Evolutionary conservation across 164 flowering plant genomes (phyloP), one percentile per base, ranked within the genome.

Genomic region (Houttuynia cordata): DNA sequence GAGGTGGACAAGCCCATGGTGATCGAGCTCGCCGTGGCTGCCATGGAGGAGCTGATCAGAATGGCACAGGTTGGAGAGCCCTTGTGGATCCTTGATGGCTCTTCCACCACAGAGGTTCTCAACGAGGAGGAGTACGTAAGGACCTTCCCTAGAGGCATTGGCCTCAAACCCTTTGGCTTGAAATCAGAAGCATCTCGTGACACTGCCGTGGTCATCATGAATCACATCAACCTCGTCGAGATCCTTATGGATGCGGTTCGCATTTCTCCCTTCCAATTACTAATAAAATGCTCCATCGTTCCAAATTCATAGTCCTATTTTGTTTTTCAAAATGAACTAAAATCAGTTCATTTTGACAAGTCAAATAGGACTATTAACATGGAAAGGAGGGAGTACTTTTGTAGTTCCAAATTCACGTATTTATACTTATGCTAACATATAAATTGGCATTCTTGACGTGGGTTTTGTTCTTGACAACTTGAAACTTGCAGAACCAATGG

Each of bases 191-290:
- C 95, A 13, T 81, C 98, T 0, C 59, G 83, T 6, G 92, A 88
- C 50, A 69, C 79, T 24, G 78, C 80, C 18, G 76, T 82, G 62
- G 91, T 91, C 15, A 78, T 78, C 42, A 82, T 88, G 86, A 82
- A 80, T 56, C 84, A 76, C 59, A 61, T 76, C 25, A 81, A 70
- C 70, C 81, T 91, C 24, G 84, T 88, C 53, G 96, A 88, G 73
- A 82, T 85, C 51, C 87, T 93, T 52, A 90, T 93, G 99, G 89
- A 93, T 69, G 89, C 77, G 86, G 99, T 93, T 80, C 17, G 24
- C 68, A 45, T 45, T 45, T 45, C 49, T 45, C 0, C 3, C 49
- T 17, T 45, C 49, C 37, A 30, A 30, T 2, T 30, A 30, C 37
- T 30, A 30, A n/a, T n/a, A n/a, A n/a, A n/a, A n/a, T n/a, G n/a